Percentiles rank a stretch among this genome's conserved stretches.
phyloP scores from a whole-genome alignment of 2,329 filamentous ascomycete genomes.

The Dothistroma septosporum region DNA sequence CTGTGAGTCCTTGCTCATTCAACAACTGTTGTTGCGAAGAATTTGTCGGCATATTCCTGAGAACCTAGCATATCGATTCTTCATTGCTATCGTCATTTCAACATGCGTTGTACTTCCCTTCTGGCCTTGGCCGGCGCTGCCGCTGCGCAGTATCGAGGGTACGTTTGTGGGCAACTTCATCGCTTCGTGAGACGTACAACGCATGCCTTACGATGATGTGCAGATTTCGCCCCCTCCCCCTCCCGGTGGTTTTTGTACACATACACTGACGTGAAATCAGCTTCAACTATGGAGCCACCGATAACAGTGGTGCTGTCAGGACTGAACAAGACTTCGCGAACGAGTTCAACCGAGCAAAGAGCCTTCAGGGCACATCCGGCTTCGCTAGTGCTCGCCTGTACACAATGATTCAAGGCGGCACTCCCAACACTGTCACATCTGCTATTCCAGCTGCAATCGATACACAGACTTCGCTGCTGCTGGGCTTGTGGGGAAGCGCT shows the following conservation, averaged over 20 bases:
- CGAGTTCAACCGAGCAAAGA: constrained; percentile 63
- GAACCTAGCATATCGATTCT: background rate
- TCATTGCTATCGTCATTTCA: constrained; percentile 2
- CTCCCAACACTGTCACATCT: constrained; percentile 60
- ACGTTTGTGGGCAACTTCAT: constrained; percentile 83
- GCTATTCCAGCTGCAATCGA: constrained; percentile 77
- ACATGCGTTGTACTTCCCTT: constrained; percentile 36
- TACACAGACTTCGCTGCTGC: constrained; percentile 71
- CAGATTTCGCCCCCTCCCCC: too few species aligned
- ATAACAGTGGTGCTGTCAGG: constrained; percentile 59
- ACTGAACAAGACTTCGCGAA: constrained; percentile 62
- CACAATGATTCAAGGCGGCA: constrained; percentile 56
- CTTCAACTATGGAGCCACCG: constrained; percentile 41
- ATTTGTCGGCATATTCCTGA: background rate
- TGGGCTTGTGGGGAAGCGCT: constrained; percentile 70
- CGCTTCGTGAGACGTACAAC: too few species aligned
- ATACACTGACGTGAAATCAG: too few species aligned
- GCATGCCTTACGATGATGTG: too few species aligned
- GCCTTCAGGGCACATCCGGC: constrained; percentile 54
- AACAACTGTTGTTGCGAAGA: constrained; percentile 1
- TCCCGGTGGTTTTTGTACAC: too few species aligned
- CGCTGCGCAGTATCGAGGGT: constrained; percentile 53
- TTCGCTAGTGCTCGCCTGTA: constrained; percentile 54
- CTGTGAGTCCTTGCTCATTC: background rate
- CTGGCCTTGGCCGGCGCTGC: constrained; percentile 37